These are phyloP conservation scores for Agapanthus africanus DNA, from an alignment of 106 monocot species.

Conservation along the genomic window DNA sequence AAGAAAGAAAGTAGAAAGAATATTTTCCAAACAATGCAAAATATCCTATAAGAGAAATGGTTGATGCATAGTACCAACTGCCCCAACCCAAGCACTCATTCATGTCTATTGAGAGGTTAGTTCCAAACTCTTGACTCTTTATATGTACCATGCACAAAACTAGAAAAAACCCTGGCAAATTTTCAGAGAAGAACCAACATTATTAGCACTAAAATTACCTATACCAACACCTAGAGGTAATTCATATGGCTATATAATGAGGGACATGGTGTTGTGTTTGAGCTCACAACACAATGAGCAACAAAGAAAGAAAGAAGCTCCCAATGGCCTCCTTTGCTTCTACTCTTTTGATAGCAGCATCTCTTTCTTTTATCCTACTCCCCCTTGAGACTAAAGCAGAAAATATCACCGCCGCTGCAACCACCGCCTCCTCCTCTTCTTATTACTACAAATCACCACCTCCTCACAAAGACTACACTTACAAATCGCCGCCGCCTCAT, in stretches of 20 bases:
- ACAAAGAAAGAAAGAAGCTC: neutral
- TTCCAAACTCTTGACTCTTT: neutral
- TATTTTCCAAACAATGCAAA: neutral
- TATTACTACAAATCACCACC: neutral
- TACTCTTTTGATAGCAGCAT: neutral
- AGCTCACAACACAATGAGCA: neutral
- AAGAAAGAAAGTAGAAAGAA: too few relatives aligned
- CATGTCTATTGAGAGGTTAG: neutral
- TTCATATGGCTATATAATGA: conserved; percentile 5
- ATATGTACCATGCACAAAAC: neutral
- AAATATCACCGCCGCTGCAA: too few relatives aligned
- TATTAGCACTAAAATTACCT: neutral
- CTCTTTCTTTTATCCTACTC: neutral
- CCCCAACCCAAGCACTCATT: neutral
- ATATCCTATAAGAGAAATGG: neutral
- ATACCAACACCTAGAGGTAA: neutral
- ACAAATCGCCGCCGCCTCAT: neutral
- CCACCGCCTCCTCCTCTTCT: too few relatives aligned
- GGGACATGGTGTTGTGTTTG: neutral
- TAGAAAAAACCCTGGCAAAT: neutral
- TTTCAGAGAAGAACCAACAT: neutral
- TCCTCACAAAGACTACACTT: neutral
- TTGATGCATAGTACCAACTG: neutral
- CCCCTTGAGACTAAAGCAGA: neutral
- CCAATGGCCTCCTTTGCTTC: neutral